Evolutionary conservation across 441 rosid species (phyloP).

Genomic region (Bocquillonia castaneifolia): DNA sequence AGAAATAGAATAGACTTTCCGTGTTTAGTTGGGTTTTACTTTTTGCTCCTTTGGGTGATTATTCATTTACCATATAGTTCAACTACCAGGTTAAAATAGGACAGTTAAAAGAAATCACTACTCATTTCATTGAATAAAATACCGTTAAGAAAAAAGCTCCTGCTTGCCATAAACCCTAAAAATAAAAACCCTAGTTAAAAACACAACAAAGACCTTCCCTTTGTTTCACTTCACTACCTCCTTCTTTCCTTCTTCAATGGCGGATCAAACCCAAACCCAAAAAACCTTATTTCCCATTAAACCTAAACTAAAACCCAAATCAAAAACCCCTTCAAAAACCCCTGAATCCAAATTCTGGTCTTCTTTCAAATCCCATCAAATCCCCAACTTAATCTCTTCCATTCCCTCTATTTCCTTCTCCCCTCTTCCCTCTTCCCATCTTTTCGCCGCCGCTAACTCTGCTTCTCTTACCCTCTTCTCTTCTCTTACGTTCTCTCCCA

Average conservation of each 20-base stretch:
- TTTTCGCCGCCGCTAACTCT: conserved; percentile 66
- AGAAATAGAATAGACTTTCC: too few relatives aligned
- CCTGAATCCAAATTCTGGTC: conserved; percentile 84
- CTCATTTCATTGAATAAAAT: too few relatives aligned
- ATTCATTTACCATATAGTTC: too few relatives aligned
- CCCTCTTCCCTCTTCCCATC: conserved; percentile 38
- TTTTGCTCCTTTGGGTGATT: too few relatives aligned
- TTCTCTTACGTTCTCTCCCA: conserved; percentile 40
- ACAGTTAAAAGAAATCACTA: too few relatives aligned
- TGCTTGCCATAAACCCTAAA: too few relatives aligned
- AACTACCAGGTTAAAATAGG: too few relatives aligned
- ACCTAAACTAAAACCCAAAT: conserved; percentile 62
- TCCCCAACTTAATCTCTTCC: conserved; percentile 52
- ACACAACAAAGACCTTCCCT: too few relatives aligned
- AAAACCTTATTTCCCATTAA: conserved; percentile 48
- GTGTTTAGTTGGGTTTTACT: too few relatives aligned
- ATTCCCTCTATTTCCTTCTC: conserved; percentile 66
- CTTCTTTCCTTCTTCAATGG: neutral
- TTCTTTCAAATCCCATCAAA: conserved; percentile 60
- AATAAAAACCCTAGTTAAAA: neutral
- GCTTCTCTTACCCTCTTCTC: conserved; percentile 58
- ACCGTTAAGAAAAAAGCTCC: too few relatives aligned
- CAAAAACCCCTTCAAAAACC: conserved; percentile 50
- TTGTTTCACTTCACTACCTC: neutral
- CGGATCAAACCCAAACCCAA: conserved; percentile 1